A percentile compares a stretch with the other conserved stretches of the same genome.
phyloP scores from a whole-genome alignment of 1,284 basidiomycete species.

The Macrocystidia cucumis region DNA sequence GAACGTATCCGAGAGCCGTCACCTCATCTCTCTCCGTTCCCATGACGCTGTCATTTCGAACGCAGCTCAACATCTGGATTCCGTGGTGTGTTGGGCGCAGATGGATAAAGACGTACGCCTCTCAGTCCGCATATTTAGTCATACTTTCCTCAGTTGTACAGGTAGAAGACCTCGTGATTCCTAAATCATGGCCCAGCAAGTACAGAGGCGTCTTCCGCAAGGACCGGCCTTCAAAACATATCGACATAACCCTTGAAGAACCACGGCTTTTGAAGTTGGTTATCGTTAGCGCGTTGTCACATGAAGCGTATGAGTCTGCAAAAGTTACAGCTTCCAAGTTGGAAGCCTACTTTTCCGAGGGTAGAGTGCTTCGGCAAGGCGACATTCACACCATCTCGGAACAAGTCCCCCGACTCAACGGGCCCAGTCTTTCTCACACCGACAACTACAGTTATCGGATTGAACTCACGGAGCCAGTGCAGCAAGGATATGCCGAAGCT shows the following conservation, averaged over 20 bases:
- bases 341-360: constrained; percentile 32
- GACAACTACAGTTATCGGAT: constrained; percentile 35
- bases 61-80: constrained; percentile 4
- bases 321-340: constrained; percentile 22
- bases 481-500: constrained; percentile 55
- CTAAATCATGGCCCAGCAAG: constrained; percentile 18
- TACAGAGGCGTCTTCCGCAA: constrained; percentile 20
- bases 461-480: constrained; percentile 58
- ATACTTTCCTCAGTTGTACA: constrained; percentile 10
- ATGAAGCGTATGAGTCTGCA: constrained; percentile 32
- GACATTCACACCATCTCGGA: constrained; percentile 26
- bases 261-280: constrained; percentile 30
- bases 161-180: constrained; percentile 23
- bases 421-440: too few species aligned
- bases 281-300: constrained; percentile 38
- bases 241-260: constrained; percentile 16
- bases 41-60: too few species aligned
- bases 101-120: constrained; percentile 17
- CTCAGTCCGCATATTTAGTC: background rate
- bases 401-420: constrained; percentile 13
- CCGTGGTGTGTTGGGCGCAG: constrained; percentile 25
- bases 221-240: constrained; percentile 4
- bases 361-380: constrained; percentile 42
- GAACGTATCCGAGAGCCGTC: too few species aligned
- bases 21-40: too few species aligned